These are phyloP conservation scores for Metschnikowia picachoensis DNA, from an alignment of 805 yeast genomes.

Conservation along the genomic window DNA sequence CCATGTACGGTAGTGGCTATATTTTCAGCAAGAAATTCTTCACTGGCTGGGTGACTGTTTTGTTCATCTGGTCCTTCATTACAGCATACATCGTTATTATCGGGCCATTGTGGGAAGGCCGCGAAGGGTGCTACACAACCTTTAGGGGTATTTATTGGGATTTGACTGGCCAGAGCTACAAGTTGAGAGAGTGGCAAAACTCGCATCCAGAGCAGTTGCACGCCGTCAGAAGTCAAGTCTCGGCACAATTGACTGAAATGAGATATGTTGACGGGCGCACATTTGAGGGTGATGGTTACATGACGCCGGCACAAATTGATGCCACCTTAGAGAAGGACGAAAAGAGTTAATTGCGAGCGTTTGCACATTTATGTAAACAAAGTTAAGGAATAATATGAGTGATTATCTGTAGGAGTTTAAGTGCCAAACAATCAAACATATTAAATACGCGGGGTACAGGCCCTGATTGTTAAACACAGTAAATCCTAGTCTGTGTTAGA, in stretches of 20 bases:
- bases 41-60: conserved; percentile 86
- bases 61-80: conserved; percentile 76
- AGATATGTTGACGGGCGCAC: conserved; percentile 11
- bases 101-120: conserved; percentile 73
- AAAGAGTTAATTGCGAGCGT: neutral
- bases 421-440: too few relatives aligned
- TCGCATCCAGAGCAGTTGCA: conserved; percentile 71
- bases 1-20: conserved; percentile 81
- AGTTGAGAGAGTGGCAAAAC: conserved; percentile 72
- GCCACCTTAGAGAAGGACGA: conserved; percentile 11
- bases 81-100: conserved; percentile 60
- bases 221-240: conserved; percentile 63
- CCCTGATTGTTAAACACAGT: too few relatives aligned
- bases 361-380: too few relatives aligned
- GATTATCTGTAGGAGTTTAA: neutral
- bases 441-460: too few relatives aligned
- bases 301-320: conserved; percentile 14
- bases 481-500: too few relatives aligned
- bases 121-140: conserved; percentile 60
- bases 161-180: conserved; percentile 66
- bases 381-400: neutral
- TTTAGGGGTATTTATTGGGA: conserved; percentile 85
- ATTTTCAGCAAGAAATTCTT: conserved; percentile 73
- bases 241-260: conserved; percentile 20
- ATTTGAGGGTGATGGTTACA: conserved; percentile 9